Base-by-base conservation (phyloP, 1,284 basidiomycete species). In the Microbotryomycetes sp. region DNA sequence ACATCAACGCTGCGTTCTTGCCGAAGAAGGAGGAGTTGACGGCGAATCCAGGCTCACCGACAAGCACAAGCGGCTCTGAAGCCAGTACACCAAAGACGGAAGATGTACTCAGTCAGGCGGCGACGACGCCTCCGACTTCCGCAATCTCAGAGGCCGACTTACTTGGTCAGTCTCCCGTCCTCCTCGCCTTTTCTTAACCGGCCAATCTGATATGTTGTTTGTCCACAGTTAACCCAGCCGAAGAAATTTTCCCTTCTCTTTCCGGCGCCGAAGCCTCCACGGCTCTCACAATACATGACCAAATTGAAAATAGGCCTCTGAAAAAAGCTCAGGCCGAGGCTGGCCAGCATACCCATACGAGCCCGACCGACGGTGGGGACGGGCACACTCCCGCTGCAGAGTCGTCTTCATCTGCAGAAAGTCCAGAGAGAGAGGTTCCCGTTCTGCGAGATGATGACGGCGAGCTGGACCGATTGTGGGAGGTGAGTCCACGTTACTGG, bases 1-100 rank as follows among this genome's bases (percentile, higher is more conserved):
- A 98, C 76, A 97, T 98, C 75, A 98, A 98, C 75, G 89, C 90
- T 3, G 82, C 89, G 0, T 94, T 96, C 75, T 79, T 97, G 5
- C 91, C 91, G 9, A 89, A 89, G 24, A 68, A 70, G 41, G 72
- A 70, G 24, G 66, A 67, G 3, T 58, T 65, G 66, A 31, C 62
- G 54, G n/a, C n/a, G n/a, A n/a, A n/a, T n/a, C n/a, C n/a, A n/a
- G n/a, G n/a, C n/a, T n/a, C n/a, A 15, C 67, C 70, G 50, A 15
- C 53, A 52, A n/a, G 73, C 70, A 83, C 30, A 81, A 84, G 62
- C 78, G n/a, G n/a, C n/a, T n/a, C n/a, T n/a, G n/a, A n/a, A n/a
- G n/a, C n/a, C n/a, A n/a, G n/a, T n/a, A 84, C 5, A 75, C 80
- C 47, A 73, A 79, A 59, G 41, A 71, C 47, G 65, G 26, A 70